Base-by-base conservation (phyloP, 2,329 filamentous ascomycete species). In the Cadophora luteo-olivacea region DNA sequence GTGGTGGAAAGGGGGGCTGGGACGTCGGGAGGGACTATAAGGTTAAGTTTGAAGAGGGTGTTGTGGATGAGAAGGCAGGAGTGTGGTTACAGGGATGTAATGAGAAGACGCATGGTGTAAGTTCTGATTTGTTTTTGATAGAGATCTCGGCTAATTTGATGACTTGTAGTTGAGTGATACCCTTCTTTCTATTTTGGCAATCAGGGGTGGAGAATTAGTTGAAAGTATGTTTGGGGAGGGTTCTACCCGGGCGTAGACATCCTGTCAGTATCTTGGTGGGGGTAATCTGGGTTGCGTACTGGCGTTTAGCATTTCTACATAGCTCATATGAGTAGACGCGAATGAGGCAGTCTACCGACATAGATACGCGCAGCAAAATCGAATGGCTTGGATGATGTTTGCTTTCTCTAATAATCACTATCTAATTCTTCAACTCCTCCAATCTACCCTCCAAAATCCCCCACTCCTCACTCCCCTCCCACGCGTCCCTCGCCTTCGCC, bases 21-120 rank as follows among this genome's bases (percentile, higher is more conserved):
- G 84, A 84, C 19, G 92, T 97, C 1, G 84, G 84, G 38, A 87
- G 95, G 64, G 88, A 97, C 78, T 98, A 98, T 80, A 86, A 86
- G 63, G 87, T 97, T 61, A 82, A 89, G 68, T 93, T 97, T 77
- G 84, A 87, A 61, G 82, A 86, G 1, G 89, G 87, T 36, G 84
- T 86, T 60, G 91, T 98, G 41, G 86, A 88, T n/a, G 78, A 85
- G 0, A 88, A 52, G 55, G 91, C 93, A 16, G 94, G 94, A 3
- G 85, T 98, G 68, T 98, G 92, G 91, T 84, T 98, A 75, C 96
- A 98, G 79, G 95, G 95, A 38, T 97, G 94, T 82, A 97, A 94
- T 78, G 94, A 98, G 83, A 89, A 86, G 70, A 97, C 94, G 41
- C 95, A 98, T 80, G 95, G 95, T 69, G 91, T 95, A 86, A 89